Evolutionary conservation across 192 early-diverging fungal species (phyloP).

Genomic region (Podila verticillata): DNA sequence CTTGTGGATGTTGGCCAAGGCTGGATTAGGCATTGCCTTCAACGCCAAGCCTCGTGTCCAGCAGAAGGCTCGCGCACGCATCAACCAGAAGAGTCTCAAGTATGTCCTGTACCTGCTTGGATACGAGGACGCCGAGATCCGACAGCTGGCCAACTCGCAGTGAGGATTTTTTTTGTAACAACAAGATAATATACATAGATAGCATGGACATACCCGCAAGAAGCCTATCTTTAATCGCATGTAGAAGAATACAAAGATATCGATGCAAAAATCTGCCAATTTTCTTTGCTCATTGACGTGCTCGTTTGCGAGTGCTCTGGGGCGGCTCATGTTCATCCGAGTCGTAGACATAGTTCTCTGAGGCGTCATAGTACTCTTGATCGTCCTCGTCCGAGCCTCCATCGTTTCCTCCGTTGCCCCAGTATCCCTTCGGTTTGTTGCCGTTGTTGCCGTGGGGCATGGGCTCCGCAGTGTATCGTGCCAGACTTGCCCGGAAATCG

Average conservation of each 20-base stretch:
- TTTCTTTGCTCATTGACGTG: background rate
- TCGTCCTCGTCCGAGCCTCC: constrained; percentile 28
- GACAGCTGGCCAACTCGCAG: constrained; percentile 60
- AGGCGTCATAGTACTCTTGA: constrained; percentile 29
- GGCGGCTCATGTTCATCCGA: constrained; percentile 46
- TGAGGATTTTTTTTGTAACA: background rate
- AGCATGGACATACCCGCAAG: background rate
- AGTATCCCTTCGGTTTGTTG: background rate
- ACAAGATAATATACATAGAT: background rate
- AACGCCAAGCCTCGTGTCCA: constrained; percentile 99
- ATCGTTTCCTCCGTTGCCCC: background rate
- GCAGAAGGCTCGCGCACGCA: constrained; percentile 83
- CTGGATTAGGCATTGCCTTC: constrained; percentile 96
- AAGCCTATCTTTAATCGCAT: too few species aligned
- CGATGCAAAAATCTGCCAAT: too few species aligned
- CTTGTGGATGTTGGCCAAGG: constrained; percentile 91
- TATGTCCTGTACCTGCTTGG: constrained; percentile 92
- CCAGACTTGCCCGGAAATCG: constrained; percentile 16
- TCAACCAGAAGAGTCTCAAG: constrained; percentile 94
- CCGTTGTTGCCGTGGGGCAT: background rate
- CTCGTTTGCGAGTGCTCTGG: constrained; percentile 30
- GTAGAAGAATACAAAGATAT: too few species aligned
- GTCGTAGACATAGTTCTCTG: constrained; percentile 24
- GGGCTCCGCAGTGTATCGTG: constrained; percentile 11
- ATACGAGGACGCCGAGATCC: constrained; percentile 81